phyloP scores from a whole-genome alignment of 352 stramenopile genomes.

The Phytophthora litchii region DNA sequence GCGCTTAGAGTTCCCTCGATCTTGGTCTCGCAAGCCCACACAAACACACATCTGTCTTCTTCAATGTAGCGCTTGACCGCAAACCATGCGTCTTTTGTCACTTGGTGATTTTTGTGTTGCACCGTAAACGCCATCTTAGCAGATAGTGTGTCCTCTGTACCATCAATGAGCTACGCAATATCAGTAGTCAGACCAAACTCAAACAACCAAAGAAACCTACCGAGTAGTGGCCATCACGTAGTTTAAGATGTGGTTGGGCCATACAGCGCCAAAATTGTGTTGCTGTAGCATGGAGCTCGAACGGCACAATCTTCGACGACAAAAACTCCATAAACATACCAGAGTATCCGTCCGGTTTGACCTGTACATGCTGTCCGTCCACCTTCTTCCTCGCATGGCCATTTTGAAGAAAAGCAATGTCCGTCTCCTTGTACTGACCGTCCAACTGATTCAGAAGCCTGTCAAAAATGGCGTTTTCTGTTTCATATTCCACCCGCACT shows the following conservation, averaged over 20 bases:
- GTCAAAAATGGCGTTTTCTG: constrained; percentile 26
- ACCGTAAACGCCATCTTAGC: constrained; percentile 41
- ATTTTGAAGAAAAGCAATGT: constrained; percentile 26
- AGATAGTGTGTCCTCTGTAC: constrained; percentile 33
- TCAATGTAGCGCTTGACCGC: constrained; percentile 29
- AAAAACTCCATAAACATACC: constrained; percentile 45
- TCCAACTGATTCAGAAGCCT: constrained; percentile 28
- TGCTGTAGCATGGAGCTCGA: constrained; percentile 26
- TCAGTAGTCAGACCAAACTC: neutral
- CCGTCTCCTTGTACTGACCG: constrained; percentile 22
- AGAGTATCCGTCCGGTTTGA: constrained; percentile 34
- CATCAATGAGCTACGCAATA: constrained; percentile 27
- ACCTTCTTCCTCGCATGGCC: constrained; percentile 4
- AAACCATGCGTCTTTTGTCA: constrained; percentile 37
- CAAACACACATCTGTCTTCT: constrained; percentile 31
- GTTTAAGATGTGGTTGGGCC: constrained; percentile 26
- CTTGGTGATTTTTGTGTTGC: constrained; percentile 25
- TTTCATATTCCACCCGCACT: constrained; percentile 24
- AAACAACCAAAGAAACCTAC: constrained; percentile 9
- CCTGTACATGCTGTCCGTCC: constrained; percentile 32
- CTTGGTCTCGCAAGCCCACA: constrained; percentile 36
- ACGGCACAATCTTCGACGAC: constrained; percentile 32
- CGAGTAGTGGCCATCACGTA: constrained; percentile 39
- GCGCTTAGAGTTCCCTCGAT: constrained; percentile 33
- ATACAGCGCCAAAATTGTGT: constrained; percentile 32